These are phyloP conservation scores for Nothopassalora personata DNA, from an alignment of 2,329 filamentous ascomycete species.

Conservation along the genomic window DNA sequence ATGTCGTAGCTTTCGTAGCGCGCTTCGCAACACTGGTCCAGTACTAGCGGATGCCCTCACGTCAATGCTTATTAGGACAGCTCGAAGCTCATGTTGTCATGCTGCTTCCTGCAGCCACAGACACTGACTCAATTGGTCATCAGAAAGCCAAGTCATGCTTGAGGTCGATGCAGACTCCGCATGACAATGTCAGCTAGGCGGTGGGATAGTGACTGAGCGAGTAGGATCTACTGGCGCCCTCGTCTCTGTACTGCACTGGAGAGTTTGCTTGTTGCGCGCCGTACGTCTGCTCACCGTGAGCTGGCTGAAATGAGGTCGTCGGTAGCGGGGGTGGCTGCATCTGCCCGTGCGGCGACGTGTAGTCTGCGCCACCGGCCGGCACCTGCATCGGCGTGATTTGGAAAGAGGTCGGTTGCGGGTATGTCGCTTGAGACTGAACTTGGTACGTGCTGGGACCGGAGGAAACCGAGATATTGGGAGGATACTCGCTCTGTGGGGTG, in stretches of 20 bases:
- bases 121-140: conserved; percentile 9
- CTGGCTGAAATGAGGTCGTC: conserved; percentile 18
- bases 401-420: conserved; percentile 14
- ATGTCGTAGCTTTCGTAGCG: neutral
- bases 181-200: conserved; percentile 10
- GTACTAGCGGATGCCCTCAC: neutral
- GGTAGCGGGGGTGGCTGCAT: conserved; percentile 26
- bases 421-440: conserved; percentile 12
- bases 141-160: conserved; percentile 1
- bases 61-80: conserved; percentile 5
- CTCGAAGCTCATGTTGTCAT: conserved; percentile 6
- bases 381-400: conserved; percentile 23
- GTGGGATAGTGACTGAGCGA: conserved; percentile 24
- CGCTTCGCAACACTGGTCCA: neutral
- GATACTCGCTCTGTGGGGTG: conserved; percentile 20
- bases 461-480: conserved; percentile 23
- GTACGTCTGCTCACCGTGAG: conserved; percentile 20
- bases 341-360: conserved; percentile 22
- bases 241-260: conserved; percentile 23
- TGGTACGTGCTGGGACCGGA: conserved; percentile 21
- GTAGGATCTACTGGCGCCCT: conserved; percentile 20
- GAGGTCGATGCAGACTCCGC: neutral
- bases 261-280: conserved; percentile 15
- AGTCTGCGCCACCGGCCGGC: conserved; percentile 14
- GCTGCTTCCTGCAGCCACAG: conserved; percentile 3